These are phyloP conservation scores for Aphanoascus verrucosus DNA, from an alignment of 2,329 filamentous ascomycete species.

Conservation along the genomic window DNA sequence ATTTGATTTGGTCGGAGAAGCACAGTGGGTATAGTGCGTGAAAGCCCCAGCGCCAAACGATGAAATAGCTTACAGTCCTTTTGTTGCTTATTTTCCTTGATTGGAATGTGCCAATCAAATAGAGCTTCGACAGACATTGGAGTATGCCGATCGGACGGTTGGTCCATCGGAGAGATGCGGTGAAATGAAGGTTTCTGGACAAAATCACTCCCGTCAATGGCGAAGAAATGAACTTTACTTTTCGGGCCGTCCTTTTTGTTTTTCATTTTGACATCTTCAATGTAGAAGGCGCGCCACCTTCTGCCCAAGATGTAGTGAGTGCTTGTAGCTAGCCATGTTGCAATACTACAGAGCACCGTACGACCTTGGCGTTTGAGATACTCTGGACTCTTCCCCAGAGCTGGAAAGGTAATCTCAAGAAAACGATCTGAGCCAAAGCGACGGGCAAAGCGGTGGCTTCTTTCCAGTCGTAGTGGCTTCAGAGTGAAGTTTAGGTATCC, in stretches of 20 bases:
- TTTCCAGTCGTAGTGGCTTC: conserved; percentile 34
- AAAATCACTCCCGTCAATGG: conserved; percentile 36
- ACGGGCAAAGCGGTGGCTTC: conserved; percentile 37
- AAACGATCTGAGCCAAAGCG: conserved; percentile 40
- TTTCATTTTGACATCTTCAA: conserved; percentile 32
- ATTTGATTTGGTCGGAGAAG: conserved; percentile 22
- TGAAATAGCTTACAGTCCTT: conserved; percentile 38
- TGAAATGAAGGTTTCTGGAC: conserved; percentile 8
- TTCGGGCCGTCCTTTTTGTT: conserved; percentile 20
- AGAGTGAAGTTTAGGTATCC: conserved; percentile 32
- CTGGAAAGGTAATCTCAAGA: conserved; percentile 31
- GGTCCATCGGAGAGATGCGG: conserved; percentile 18
- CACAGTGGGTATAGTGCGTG: conserved; percentile 35
- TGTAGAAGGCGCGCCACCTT: conserved; percentile 36
- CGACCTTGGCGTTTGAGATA: conserved; percentile 11
- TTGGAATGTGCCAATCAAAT: conserved; percentile 39
- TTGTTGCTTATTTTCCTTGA: conserved; percentile 27
- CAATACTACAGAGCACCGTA: conserved; percentile 26
- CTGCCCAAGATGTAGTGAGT: conserved; percentile 34
- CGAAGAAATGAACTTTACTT: conserved; percentile 34
- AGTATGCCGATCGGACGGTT: conserved; percentile 25
- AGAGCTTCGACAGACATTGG: conserved; percentile 31
- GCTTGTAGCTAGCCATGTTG: conserved; percentile 32
- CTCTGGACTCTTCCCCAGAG: conserved; percentile 17
- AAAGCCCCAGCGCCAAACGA: conserved; percentile 34